phyloP scores from a whole-genome alignment of 768 basidiomycete species.

The Collybia sordida region DNA sequence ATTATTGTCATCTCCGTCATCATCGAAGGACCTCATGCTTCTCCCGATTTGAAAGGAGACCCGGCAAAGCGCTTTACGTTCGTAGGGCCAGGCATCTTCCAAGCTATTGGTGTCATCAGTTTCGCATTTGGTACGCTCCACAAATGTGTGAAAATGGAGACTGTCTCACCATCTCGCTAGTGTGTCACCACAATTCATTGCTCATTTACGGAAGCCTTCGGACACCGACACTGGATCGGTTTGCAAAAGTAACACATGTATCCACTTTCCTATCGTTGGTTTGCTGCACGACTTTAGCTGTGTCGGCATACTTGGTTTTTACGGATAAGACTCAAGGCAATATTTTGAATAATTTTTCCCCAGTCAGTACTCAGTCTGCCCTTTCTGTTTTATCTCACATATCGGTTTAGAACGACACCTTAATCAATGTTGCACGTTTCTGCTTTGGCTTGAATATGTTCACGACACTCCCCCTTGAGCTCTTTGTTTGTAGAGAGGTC shows the following conservation, averaged over 20 bases:
- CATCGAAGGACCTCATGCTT: constrained; percentile 76
- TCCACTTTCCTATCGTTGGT: constrained; percentile 84
- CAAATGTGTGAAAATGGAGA: neutral
- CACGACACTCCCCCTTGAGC: constrained; percentile 91
- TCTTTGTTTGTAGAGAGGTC: constrained; percentile 97
- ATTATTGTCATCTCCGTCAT: constrained; percentile 89
- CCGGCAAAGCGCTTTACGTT: constrained; percentile 73
- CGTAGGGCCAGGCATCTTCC: constrained; percentile 80
- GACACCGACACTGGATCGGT: constrained; percentile 93
- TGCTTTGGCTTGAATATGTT: constrained; percentile 98
- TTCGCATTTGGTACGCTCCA: constrained; percentile 69
- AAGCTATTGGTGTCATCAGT: constrained; percentile 96
- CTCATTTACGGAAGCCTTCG: constrained; percentile 93
- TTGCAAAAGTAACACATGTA: constrained; percentile 89
- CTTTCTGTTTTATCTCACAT: neutral
- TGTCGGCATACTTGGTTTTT: constrained; percentile 85
- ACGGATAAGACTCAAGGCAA: constrained; percentile 95
- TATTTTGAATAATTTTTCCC: constrained; percentile 91
- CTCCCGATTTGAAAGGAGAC: constrained; percentile 74
- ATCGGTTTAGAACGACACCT: constrained; percentile 61
- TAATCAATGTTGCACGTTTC: constrained; percentile 94
- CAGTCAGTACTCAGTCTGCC: constrained; percentile 40
- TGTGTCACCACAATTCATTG: constrained; percentile 97
- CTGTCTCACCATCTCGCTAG: constrained; percentile 29
- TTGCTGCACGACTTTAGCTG: constrained; percentile 80